phyloP scores from a whole-genome alignment of 129 eudicot genomes.

The Scalesia atractyloides region DNA sequence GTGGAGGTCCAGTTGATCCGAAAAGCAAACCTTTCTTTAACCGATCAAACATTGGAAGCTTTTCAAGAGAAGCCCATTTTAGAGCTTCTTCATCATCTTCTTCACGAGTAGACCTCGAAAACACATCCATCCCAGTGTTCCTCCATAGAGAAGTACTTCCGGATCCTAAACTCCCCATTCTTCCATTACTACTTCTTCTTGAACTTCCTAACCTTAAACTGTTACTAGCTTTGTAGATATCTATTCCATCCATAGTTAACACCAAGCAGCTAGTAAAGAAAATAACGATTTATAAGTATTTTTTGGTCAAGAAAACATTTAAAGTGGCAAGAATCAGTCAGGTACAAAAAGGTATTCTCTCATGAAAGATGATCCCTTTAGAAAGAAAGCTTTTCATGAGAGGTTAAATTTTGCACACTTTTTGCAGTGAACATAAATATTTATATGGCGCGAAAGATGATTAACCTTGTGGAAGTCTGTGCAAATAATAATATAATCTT shows the following conservation, averaged over 20 bases:
- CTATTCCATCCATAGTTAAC: slow-evolving; percentile 32
- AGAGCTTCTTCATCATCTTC: slow-evolving; percentile 89
- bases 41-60: slow-evolving; percentile 73
- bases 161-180: slow-evolving; percentile 45
- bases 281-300: not conserved
- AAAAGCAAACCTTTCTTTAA: slow-evolving; percentile 61
- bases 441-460: not conserved
- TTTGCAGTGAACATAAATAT: not conserved
- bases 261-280: too few species aligned
- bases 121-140: slow-evolving; percentile 47
- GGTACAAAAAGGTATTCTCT: not conserved
- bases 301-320: not conserved
- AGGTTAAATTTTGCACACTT: not conserved
- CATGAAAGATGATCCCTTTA: not conserved
- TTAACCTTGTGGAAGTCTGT: not conserved
- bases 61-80: slow-evolving; percentile 87
- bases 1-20: slow-evolving; percentile 50
- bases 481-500: not conserved
- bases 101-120: slow-evolving; percentile 49
- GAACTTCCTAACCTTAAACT: slow-evolving; percentile 29
- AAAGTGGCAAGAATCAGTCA: slow-evolving; percentile 5
- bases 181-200: slow-evolving; percentile 24
- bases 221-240: slow-evolving; percentile 25
- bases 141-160: slow-evolving; percentile 56
- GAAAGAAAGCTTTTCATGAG: not conserved